These are phyloP conservation scores for Elsinoe australis DNA, from an alignment of 2,329 filamentous ascomycete genomes.

Conservation along the genomic window DNA sequence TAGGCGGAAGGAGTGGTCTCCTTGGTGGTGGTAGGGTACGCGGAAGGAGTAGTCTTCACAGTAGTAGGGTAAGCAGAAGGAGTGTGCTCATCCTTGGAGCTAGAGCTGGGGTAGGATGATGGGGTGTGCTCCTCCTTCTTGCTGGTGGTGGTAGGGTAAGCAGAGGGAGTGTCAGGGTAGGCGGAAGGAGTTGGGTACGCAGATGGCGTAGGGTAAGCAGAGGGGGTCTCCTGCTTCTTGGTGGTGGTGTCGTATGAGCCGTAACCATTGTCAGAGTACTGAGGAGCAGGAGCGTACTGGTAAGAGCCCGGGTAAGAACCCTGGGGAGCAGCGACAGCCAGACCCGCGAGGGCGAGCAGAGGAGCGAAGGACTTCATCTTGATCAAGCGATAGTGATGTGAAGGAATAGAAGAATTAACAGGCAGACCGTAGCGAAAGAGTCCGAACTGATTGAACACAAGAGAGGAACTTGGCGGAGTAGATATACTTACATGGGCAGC, in stretches of 20 bases:
- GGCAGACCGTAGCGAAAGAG: conserved; percentile 18
- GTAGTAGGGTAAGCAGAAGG: not conserved
- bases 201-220: not conserved
- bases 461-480: conserved; percentile 14
- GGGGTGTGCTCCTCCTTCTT: not conserved
- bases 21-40: not conserved
- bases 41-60: not conserved
- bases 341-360: conserved; percentile 14
- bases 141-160: not conserved
- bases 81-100: not conserved
- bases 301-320: not conserved
- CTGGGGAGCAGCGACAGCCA: conserved; percentile 13
- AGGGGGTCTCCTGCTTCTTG: not conserved
- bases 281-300: not conserved
- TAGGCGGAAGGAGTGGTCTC: not conserved
- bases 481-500: conserved; percentile 3
- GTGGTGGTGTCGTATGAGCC: not conserved
- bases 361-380: conserved; percentile 17
- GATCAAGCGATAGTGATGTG: not conserved
- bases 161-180: not conserved
- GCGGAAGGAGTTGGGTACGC: not conserved
- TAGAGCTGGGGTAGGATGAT: not conserved
- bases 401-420: not conserved
- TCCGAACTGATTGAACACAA: conserved; percentile 1
- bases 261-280: not conserved